Conservation (phyloP, 352 stramenopile genomes). For the Phytophthora pinifolia region DNA sequence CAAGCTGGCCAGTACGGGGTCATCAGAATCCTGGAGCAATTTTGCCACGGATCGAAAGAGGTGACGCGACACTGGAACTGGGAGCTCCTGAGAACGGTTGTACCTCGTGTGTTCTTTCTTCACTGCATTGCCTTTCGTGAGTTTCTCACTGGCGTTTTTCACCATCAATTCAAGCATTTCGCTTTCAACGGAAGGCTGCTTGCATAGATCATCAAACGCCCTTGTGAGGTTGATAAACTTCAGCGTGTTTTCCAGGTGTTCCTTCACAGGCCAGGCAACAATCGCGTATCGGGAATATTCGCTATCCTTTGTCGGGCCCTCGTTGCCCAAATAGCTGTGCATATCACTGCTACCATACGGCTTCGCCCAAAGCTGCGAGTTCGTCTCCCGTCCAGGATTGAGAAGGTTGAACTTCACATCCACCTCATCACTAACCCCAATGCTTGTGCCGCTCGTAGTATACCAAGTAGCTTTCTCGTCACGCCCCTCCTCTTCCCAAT, state of each 20-base stretch:
- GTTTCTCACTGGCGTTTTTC: too few relatives aligned
- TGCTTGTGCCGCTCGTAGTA: neutral
- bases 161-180: too few relatives aligned
- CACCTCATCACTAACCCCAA: neutral
- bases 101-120: too few relatives aligned
- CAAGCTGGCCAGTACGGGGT: conserved; percentile 11
- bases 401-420: conserved; percentile 17
- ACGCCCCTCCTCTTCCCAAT: neutral
- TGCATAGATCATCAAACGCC: too few relatives aligned
- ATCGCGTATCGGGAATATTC: conserved; percentile 22
- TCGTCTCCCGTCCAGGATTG: conserved; percentile 23
- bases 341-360: conserved; percentile 12
- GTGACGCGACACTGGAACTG: neutral
- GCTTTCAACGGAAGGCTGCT: too few relatives aligned
- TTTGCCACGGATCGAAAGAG: conserved; percentile 4
- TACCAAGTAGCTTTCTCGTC: conserved; percentile 12
- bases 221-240: too few relatives aligned
- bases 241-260: too few relatives aligned
- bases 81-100: neutral
- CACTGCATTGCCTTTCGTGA: too few relatives aligned
- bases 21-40: conserved; percentile 5
- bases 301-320: conserved; percentile 20
- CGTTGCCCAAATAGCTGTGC: conserved; percentile 24
- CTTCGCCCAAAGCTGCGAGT: conserved; percentile 16
- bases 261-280: conserved; percentile 19